Conservation (phyloP, 495 filamentous ascomycete genomes). For the Penicillium argentinense region DNA sequence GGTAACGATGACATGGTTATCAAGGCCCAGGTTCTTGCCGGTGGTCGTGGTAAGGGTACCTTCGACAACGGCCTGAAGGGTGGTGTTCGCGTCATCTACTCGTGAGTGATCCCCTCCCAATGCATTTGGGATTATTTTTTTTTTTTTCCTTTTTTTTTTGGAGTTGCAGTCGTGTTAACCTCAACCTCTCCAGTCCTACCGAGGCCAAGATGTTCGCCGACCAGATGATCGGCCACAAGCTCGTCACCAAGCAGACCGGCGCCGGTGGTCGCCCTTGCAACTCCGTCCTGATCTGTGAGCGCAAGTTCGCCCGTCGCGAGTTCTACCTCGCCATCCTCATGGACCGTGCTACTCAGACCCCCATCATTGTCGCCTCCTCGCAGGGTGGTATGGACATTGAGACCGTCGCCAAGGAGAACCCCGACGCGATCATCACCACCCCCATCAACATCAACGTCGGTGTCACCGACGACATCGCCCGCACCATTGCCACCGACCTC, state of each 20-base stretch:
- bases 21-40: constrained; percentile 98
- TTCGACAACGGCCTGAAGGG: constrained; percentile 99
- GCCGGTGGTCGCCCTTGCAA: constrained; percentile 89
- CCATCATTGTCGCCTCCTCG: constrained; percentile 94
- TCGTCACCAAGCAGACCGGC: constrained; percentile 99
- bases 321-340: constrained; percentile 98
- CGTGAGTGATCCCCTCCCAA: too few species aligned
- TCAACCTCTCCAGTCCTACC: constrained; percentile 50
- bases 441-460: constrained; percentile 91
- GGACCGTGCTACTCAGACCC: constrained; percentile 88
- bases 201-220: constrained; percentile 97
- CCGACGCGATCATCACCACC: constrained; percentile 90
- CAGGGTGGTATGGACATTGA: constrained; percentile 99
- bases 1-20: constrained; percentile 96
- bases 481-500: constrained; percentile 84
- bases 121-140: too few species aligned
- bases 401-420: constrained; percentile 95
- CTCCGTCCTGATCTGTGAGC: constrained; percentile 96
- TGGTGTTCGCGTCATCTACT: constrained; percentile 97
- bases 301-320: constrained; percentile 97
- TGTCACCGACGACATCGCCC: constrained; percentile 92
- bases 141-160: too few species aligned
- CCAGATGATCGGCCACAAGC: constrained; percentile 99
- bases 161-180: too few species aligned
- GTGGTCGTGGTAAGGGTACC: constrained; percentile 92